Evolutionary conservation across 768 basidiomycete genomes (phyloP), one percentile per base, ranked within the genome.

Genomic region (Hortiboletus flavorubellus): DNA sequence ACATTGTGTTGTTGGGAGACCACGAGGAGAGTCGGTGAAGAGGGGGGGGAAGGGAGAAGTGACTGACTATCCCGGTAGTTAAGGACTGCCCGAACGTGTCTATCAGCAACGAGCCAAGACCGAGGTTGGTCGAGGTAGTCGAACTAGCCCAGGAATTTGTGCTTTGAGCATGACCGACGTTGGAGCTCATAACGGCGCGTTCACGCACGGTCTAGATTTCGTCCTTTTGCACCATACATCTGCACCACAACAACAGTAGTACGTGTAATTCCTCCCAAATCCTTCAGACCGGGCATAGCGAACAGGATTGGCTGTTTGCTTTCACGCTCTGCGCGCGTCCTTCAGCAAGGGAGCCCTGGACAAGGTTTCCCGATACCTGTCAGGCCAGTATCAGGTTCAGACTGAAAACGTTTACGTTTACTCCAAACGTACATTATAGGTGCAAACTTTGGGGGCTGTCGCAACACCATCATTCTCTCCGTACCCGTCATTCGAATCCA

Each of bases 1-100:
- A 86, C 85, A 60, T 81, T 82, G 52, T 74, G 80, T 67, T 87
- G 87, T 7, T 83, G 81, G 15, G 80, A 52, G 84, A 85, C 86
- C 87, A 49, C 34, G 39, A 21, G n/a, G 26, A 38, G 18, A 14
- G 30, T 42, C 26, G 31, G 45, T 37, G 44, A 49, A 51, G n/a
- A 21, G 38, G 43, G 44, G 4, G 2, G 18, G 8, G 23, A 8
- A 6, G 23, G 33, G 4, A 29, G 26, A n/a, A 14, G 42, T 18
- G 23, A 60, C 83, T 54, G 46, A 90, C 89, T 91, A 92, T 4
- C 89, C 89, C 35, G 87, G 78, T 63, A 91, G 89, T 67, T 91
- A 91, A 61, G 87, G 87, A 84, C 69, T 88, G 87, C 9, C 84
- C 80, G 49, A 91, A 77, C 14, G 82, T 78, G 60, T 89, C 87